Evolutionary conservation across 164 flowering plant species (phyloP).

Genomic region (Stephania japonica): DNA sequence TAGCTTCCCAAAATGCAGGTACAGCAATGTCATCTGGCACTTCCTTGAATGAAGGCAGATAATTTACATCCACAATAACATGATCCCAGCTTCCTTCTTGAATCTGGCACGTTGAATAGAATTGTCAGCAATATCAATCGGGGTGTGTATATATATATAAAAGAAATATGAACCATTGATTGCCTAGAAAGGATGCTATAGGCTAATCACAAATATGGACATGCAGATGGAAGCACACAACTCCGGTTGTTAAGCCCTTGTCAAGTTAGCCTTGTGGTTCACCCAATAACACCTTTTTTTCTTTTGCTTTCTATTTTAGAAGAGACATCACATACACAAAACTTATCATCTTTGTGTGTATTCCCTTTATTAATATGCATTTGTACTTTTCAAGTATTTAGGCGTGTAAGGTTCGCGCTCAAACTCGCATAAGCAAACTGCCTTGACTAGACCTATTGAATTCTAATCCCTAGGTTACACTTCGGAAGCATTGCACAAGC

Average conservation of each 20-base stretch:
- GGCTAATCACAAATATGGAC: neutral
- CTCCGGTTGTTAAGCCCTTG: neutral
- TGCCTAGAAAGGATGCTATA: neutral
- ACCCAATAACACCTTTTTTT: no score
- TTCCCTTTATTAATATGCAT: no score
- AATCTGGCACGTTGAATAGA: constrained; percentile 35
- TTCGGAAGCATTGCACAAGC: no score
- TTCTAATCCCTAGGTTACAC: neutral
- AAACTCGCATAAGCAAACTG: neutral
- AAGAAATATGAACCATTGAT: neutral
- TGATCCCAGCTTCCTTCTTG: constrained; percentile 81
- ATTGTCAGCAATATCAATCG: neutral
- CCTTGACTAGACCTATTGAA: neutral
- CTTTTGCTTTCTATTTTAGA: no score
- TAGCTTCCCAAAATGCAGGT: constrained; percentile 94
- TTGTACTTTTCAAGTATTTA: no score
- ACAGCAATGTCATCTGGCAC: constrained; percentile 65
- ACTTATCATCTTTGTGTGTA: no score
- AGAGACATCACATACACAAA: no score
- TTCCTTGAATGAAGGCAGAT: constrained; percentile 94
- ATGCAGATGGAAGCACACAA: neutral
- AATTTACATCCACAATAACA: constrained; percentile 91
- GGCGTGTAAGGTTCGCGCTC: no score
- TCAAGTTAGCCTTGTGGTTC: no score
- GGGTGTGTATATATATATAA: neutral